Base-by-base conservation (phyloP, 1,139 yeast genomes). In the Diutina sp. region DNA sequence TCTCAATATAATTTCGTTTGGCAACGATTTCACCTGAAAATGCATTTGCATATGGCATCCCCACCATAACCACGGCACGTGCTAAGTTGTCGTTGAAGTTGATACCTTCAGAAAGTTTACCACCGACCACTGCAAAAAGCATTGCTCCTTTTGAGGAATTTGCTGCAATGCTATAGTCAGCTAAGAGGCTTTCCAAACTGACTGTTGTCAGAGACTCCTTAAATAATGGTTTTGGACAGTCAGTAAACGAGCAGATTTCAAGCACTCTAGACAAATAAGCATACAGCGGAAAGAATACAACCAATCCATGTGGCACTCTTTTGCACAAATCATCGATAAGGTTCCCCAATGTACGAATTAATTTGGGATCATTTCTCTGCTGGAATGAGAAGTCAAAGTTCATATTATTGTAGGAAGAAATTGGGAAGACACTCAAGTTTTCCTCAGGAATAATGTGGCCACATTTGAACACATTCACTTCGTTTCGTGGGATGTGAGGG, bases 51-150 rank as follows among this genome's bases (percentile, higher is more conserved):
- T 80, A 93, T 1, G 99, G 98, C 53, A 93, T 68, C 0, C 98
- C 99, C 12, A 90, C 75, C 88, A 93, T 86, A 1, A 90, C 73
- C 0, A 93, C 95, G 0, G 90, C 93, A 60, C 98, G 74, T 0
- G 97, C 97, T 32, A 93, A 71, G 52, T 86, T 82, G 65, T 90
- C 95, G 3, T 91, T 82, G 66, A 93, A 91, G 66, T 91, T 91
- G 56, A 91, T 93, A 6, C 99, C 99, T 68, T 91, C 99, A 0
- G 97, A 89, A 73, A 93, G 76, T 64, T 87, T 87, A 0, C 98
- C 99, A 1, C 97, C 97, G 16, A 93, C 96, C 0, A 93, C 96
- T 0, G 97, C 84, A 38, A 91, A 74, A 6, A 93, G 69, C 1
- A 87, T 64, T 0, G 95, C 93, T 0, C 95, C 95, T 6, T 65